Percentiles rank a stretch among this genome's conserved stretches.
Evolutionary conservation across 768 basidiomycete species (phyloP).

Genomic region (Polyporus arcularius): DNA sequence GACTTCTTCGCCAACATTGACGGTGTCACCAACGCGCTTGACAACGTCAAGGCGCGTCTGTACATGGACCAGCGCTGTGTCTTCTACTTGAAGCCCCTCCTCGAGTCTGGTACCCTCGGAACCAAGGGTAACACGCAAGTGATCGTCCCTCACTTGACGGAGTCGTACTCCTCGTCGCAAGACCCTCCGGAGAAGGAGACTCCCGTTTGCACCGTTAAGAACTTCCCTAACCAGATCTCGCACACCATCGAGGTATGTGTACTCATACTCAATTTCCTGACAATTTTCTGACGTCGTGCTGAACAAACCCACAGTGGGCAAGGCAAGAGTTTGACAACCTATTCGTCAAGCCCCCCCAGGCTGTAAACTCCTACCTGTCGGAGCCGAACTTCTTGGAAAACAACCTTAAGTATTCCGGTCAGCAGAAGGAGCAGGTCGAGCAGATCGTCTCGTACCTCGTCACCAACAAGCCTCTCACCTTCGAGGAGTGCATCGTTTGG

Average conservation of each 20-base stretch:
- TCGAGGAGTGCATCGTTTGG: constrained; percentile 98
- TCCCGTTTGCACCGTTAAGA: constrained; percentile 96
- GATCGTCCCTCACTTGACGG: constrained; percentile 89
- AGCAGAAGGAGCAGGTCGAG: constrained; percentile 86
- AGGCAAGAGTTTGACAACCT: constrained; percentile 89
- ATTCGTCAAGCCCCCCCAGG: constrained; percentile 92
- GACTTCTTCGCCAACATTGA: constrained; percentile 86
- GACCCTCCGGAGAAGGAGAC: constrained; percentile 99
- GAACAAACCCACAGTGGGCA: constrained; percentile 67
- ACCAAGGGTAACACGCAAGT: constrained; percentile 99
- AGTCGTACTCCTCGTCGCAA: constrained; percentile 96
- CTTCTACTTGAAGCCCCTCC: constrained; percentile 91
- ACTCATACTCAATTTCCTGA: neutral
- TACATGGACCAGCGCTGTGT: constrained; percentile 99
- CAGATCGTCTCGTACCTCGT: constrained; percentile 90
- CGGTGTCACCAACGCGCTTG: constrained; percentile 95
- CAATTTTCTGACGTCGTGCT: neutral
- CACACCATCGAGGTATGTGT: constrained; percentile 92
- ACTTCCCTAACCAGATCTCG: constrained; percentile 96
- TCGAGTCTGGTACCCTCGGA: constrained; percentile 97
- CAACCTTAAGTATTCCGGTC: constrained; percentile 87
- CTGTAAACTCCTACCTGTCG: constrained; percentile 94
- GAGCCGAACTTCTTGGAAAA: constrained; percentile 95
- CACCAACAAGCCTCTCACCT: constrained; percentile 88
- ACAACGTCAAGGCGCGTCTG: constrained; percentile 95